A percentile compares a stretch with the other conserved stretches of the same genome.
These are phyloP conservation scores for Sporisorium sorghi DNA, from an alignment of 1,284 basidiomycete species.

Conservation along the genomic window DNA sequence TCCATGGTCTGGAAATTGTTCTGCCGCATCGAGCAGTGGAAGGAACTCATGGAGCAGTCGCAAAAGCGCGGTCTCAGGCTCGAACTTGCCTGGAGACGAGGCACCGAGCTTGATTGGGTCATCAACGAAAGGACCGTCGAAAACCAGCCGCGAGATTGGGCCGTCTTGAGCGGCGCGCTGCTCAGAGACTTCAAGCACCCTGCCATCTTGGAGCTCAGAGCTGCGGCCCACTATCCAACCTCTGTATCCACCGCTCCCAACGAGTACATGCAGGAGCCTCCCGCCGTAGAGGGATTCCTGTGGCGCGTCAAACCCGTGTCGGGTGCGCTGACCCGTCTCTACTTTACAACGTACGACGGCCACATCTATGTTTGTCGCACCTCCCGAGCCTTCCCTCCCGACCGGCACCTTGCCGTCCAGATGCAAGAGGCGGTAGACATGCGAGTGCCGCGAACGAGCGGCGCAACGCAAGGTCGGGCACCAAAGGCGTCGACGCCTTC, in stretches of 20 bases:
- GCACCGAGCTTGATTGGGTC: slow-evolving; percentile 82
- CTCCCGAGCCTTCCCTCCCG: slow-evolving; percentile 76
- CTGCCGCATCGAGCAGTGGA: slow-evolving; percentile 75
- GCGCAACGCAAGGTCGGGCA: slow-evolving; percentile 17
- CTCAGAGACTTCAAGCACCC: slow-evolving; percentile 72
- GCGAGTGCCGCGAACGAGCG: slow-evolving; percentile 39
- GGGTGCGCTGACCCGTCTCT: slow-evolving; percentile 76
- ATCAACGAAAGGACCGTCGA: slow-evolving; percentile 78
- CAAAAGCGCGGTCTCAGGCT: slow-evolving; percentile 75
- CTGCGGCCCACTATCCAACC: slow-evolving; percentile 77
- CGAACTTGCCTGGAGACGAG: slow-evolving; percentile 80
- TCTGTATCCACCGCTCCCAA: slow-evolving; percentile 75
- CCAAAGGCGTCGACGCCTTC: slow-evolving; percentile 12
- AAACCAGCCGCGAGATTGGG: slow-evolving; percentile 77
- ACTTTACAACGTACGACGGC: slow-evolving; percentile 80
- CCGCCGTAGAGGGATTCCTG: slow-evolving; percentile 82
- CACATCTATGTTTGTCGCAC: slow-evolving; percentile 77
- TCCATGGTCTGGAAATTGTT: slow-evolving; percentile 72
- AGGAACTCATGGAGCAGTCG: slow-evolving; percentile 74
- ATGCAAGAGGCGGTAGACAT: slow-evolving; percentile 39
- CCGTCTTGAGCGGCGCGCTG: slow-evolving; percentile 79
- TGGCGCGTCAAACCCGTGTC: slow-evolving; percentile 76
- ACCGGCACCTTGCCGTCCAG: slow-evolving; percentile 74
- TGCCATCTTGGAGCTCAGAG: slow-evolving; percentile 78
- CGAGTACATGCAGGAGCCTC: slow-evolving; percentile 76